Conservation (phyloP, 164 flowering plant species). For the Umbellularia californica region DNA sequence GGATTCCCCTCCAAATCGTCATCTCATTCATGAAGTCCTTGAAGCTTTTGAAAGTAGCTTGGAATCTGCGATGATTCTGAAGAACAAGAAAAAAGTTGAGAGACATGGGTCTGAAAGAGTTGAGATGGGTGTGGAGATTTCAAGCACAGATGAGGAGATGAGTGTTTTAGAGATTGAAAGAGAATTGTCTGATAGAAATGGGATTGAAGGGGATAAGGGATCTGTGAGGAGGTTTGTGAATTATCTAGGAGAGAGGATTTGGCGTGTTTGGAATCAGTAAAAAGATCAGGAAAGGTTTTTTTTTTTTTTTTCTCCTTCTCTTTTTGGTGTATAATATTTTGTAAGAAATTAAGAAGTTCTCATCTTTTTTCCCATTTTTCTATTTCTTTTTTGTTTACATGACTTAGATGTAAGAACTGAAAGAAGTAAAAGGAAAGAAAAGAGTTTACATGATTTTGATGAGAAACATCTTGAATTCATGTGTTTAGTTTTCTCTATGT, state of each 20-base stretch:
- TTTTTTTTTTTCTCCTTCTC: not conserved
- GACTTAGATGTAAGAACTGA: not conserved
- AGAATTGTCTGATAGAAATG: slow-evolving; percentile 11
- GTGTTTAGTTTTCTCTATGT: too few relatives aligned
- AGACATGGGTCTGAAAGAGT: not conserved
- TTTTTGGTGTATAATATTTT: not conserved
- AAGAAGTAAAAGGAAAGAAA: not conserved
- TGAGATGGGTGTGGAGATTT: slow-evolving; percentile 11
- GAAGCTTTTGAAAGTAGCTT: slow-evolving; percentile 63
- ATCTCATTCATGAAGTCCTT: too few relatives aligned
- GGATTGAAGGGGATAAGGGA: slow-evolving; percentile 36
- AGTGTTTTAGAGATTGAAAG: not conserved
- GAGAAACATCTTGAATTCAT: not conserved
- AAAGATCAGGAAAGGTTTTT: not conserved
- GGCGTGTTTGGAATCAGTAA: slow-evolving; percentile 30
- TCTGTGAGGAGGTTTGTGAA: slow-evolving; percentile 52
- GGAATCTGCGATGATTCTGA: slow-evolving; percentile 17
- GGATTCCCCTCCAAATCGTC: too few relatives aligned
- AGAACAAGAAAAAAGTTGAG: slow-evolving; percentile 10
- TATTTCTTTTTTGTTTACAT: too few relatives aligned
- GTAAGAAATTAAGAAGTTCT: not conserved
- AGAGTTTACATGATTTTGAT: not conserved
- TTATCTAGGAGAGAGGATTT: slow-evolving; percentile 59
- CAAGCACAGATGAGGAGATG: not conserved
- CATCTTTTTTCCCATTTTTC: not conserved